Evolutionary conservation across 768 basidiomycete genomes (phyloP).

Genomic region (Boletellus emodensis): DNA sequence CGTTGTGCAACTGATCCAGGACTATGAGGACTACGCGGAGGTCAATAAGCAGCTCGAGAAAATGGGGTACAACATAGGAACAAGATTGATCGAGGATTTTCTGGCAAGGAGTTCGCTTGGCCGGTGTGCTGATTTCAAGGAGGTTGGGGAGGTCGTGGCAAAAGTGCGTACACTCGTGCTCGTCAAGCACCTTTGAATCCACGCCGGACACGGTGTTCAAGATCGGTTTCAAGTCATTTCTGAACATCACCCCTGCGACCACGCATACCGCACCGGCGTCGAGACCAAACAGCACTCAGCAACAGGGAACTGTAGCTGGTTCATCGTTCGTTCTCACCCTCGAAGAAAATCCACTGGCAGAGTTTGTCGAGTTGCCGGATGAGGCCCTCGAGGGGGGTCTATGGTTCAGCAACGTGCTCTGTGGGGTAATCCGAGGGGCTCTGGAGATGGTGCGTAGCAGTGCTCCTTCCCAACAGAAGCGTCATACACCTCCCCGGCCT

Average conservation of each 20-base stretch:
- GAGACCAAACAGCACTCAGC: constrained; percentile 39
- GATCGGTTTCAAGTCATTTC: constrained; percentile 98
- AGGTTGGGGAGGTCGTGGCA: constrained; percentile 92
- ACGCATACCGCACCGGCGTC: constrained; percentile 61
- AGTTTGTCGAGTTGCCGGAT: constrained; percentile 95
- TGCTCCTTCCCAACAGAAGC: background rate
- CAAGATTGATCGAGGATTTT: constrained; percentile 94
- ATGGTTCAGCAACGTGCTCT: constrained; percentile 96
- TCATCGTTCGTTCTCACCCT: constrained; percentile 78
- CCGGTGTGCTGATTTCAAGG: constrained; percentile 89
- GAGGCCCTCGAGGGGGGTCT: constrained; percentile 89
- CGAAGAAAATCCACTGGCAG: constrained; percentile 94
- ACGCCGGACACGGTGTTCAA: constrained; percentile 28
- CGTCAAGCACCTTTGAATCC: background rate
- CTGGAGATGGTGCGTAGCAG: constrained; percentile 82
- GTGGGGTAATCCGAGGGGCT: constrained; percentile 89
- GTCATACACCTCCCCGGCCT: constrained; percentile 14
- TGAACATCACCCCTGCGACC: constrained; percentile 85
- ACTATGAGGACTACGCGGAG: constrained; percentile 96
- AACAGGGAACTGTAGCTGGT: constrained; percentile 42
- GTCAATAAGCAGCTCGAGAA: constrained; percentile 97
- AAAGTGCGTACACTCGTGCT: constrained; percentile 54
- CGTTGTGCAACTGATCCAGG: constrained; percentile 97
- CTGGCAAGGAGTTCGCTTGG: constrained; percentile 88
- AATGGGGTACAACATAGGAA: constrained; percentile 99